phyloP scores from a whole-genome alignment of 2,329 filamentous ascomycete species.

The Sordariomycetes sp. region DNA sequence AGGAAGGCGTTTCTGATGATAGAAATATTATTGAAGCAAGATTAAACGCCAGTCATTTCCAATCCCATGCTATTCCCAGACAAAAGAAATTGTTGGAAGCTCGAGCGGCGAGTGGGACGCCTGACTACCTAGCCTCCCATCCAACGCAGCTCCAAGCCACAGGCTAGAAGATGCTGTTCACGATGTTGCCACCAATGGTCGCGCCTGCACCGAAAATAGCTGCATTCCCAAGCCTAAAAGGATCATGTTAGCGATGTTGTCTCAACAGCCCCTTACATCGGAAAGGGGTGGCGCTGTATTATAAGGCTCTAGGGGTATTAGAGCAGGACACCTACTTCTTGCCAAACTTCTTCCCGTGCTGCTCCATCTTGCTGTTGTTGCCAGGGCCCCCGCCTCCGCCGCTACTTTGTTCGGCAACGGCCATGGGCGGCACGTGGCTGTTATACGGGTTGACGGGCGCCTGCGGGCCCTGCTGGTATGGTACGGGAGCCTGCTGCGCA shows the following conservation, averaged over 20 bases:
- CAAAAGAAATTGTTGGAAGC: neutral
- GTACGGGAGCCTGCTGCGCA: slow-evolving; percentile 38
- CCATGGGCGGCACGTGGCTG: slow-evolving; percentile 62
- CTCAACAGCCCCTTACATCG: neutral
- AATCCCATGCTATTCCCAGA: neutral
- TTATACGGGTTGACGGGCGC: slow-evolving; percentile 47
- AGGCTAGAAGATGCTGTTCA: slow-evolving; percentile 75
- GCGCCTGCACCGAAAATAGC: slow-evolving; percentile 91
- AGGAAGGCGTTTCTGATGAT: neutral
- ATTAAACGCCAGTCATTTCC: neutral
- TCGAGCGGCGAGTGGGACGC: neutral
- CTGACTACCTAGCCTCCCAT: neutral
- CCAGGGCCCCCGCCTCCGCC: slow-evolving; percentile 17
- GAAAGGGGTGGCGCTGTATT: neutral
- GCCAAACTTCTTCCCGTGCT: slow-evolving; percentile 87
- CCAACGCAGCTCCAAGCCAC: neutral
- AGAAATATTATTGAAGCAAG: neutral
- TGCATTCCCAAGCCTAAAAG: slow-evolving; percentile 43
- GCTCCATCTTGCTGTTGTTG: slow-evolving; percentile 50
- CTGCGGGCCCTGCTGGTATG: slow-evolving; percentile 25
- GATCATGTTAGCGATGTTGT: slow-evolving; percentile 4
- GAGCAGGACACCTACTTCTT: slow-evolving; percentile 50
- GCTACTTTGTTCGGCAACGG: slow-evolving; percentile 49
- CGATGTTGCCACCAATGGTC: slow-evolving; percentile 79
- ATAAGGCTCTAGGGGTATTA: neutral